Evolutionary conservation across 1,284 basidiomycete genomes (phyloP).

Genomic region (Irpex rosettiformis): DNA sequence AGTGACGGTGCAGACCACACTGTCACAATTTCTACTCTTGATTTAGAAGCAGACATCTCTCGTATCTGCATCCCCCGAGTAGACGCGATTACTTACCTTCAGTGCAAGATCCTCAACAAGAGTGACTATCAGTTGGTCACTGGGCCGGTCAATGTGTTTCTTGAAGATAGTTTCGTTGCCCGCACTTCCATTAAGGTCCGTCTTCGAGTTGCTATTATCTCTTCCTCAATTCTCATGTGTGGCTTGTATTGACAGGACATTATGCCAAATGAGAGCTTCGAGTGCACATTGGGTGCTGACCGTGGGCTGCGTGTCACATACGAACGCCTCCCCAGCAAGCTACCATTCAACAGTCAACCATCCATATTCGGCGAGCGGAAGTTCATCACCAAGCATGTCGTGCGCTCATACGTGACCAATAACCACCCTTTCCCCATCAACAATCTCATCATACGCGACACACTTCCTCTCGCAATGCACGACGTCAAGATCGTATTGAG

Average conservation of each 20-base stretch:
- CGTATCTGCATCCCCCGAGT: constrained; percentile 46
- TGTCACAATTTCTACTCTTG: constrained; percentile 46
- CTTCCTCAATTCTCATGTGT: neutral
- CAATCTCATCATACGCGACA: constrained; percentile 45
- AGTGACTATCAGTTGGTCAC: constrained; percentile 49
- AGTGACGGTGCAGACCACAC: constrained; percentile 52
- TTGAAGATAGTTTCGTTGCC: constrained; percentile 49
- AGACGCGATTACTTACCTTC: constrained; percentile 1
- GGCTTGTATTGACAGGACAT: constrained; percentile 33
- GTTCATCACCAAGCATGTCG: constrained; percentile 41
- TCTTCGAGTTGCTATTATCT: constrained; percentile 4
- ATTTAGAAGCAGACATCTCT: constrained; percentile 42
- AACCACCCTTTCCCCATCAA: constrained; percentile 41
- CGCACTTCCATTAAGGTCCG: constrained; percentile 42
- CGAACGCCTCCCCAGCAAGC: constrained; percentile 35
- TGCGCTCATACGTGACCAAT: constrained; percentile 45
- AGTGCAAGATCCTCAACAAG: constrained; percentile 45
- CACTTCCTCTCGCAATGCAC: constrained; percentile 39
- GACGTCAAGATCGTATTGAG: constrained; percentile 43
- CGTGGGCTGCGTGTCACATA: constrained; percentile 45
- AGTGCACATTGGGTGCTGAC: constrained; percentile 54
- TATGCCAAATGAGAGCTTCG: constrained; percentile 46
- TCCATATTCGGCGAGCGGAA: constrained; percentile 38
- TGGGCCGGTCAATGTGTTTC: constrained; percentile 47
- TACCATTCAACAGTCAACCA: constrained; percentile 17